Evolutionary conservation across 2,329 filamentous ascomycete genomes (phyloP), one percentile per base, ranked within the genome.

Genomic region (Tolypocladium capitatum): DNA sequence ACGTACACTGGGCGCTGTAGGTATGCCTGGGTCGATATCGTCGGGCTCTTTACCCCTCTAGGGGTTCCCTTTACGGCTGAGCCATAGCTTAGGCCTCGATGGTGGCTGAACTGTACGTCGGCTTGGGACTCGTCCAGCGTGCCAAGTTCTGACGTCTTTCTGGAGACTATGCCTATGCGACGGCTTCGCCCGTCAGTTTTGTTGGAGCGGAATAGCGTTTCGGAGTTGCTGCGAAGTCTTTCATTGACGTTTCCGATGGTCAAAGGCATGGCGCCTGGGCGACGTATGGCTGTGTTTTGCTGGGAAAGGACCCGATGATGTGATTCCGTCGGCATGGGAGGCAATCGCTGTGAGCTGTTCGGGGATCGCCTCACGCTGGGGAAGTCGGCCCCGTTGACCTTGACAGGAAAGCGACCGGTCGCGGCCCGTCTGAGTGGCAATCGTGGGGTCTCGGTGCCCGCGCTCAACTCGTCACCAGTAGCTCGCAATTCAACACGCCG

Each of bases 361-460:
- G 85, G 85, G 4, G 85, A 91, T 53, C 80, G 79, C 41, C 79
- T 69, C 27, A 7, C 27, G 54, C 83, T 80, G 33, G 76, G 68
- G 3, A 83, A 68, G 48, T 91, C 87, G 44, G 80, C 75, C n/a
- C 84, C 83, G 60, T 85, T 87, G 46, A 88, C 84, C 56, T 81
- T 83, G 57, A 84, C 78, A 2, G 80, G 80, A 54, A 84, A 84
- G 14, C 80, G 73, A 21, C 80, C 80, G 55, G 80, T 83, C 45
- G 77, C 72, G 35, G 75, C 76, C 48, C 80, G 74, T 60, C 77
- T 81, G 51, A 78, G 64, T 2, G 75, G 76, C 47, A 84, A 80
- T 32, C 86, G 83, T 8, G 87, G 88, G 0, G 86, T 90, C 61
- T 94, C 89, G 20, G 81, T 78, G 36, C 78, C 82, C 59, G 94